Evolutionary conservation across 2,329 filamentous ascomycete species (phyloP).

Genomic region (Epichloe gansuensis): DNA sequence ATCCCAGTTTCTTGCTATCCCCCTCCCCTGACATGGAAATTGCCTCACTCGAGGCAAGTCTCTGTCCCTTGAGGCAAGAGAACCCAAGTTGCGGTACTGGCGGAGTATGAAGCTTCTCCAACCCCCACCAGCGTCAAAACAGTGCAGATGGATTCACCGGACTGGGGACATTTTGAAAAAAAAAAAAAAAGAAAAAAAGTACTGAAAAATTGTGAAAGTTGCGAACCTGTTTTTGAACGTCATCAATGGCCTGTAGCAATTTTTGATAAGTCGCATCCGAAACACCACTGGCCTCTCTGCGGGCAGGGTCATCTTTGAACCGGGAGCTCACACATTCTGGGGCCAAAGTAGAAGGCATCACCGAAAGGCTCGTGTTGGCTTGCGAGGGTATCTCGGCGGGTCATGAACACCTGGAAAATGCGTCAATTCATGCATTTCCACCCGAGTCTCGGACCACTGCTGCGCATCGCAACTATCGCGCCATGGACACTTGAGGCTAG

Average conservation of each 20-base stretch:
- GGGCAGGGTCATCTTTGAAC: constrained; percentile 55
- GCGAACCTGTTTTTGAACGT: constrained; percentile 61
- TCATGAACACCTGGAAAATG: constrained; percentile 77
- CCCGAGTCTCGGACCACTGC: not conserved
- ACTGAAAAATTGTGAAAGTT: constrained; percentile 5
- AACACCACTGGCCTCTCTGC: constrained; percentile 52
- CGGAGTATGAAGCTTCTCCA: no score
- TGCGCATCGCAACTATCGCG: not conserved
- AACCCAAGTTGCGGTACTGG: no score
- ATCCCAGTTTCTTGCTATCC: no score
- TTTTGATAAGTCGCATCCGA: constrained; percentile 59
- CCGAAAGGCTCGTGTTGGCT: constrained; percentile 95
- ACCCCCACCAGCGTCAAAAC: no score
- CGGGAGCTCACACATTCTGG: constrained; percentile 72
- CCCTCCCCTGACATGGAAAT: no score
- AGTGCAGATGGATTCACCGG: no score
- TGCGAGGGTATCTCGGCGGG: constrained; percentile 64
- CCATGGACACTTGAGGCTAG: not conserved
- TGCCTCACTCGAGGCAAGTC: no score
- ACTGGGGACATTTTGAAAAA: not conserved
- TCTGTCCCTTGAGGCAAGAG: no score
- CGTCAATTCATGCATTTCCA: not conserved
- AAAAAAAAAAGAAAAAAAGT: not conserved
- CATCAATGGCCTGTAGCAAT: constrained; percentile 65
- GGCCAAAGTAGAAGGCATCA: constrained; percentile 92